Base-by-base conservation (phyloP, 2,329 filamentous ascomycete genomes). In the Passalora sequoiae region DNA sequence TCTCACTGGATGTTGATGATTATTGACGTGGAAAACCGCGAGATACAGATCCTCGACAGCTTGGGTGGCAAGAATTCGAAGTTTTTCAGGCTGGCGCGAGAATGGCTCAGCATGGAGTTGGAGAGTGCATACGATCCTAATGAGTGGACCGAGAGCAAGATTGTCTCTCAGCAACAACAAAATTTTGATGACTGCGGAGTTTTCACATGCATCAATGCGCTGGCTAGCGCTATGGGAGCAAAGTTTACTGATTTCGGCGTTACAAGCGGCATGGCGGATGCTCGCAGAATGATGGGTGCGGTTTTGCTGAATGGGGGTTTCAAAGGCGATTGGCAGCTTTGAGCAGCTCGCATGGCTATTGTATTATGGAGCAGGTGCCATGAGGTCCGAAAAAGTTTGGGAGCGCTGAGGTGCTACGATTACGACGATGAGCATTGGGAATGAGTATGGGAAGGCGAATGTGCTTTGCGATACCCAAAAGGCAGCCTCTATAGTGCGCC, bases 131-230 rank as follows among this genome's bases (percentile, higher is more conserved):
- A 76, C 56, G 59, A 71, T 2, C 67, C 68, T 10, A 65, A 66
- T 1, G 80, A 85, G 29, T 89, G 85, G 85, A 69, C 62, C 17
- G 66, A 54, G 12, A 31, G 71, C 1, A 66, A 75, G 6, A 60
- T 65, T n/a, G 62, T 65, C 12, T 77, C 76, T 25, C 73, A 77
- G 0, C 56, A 51, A 2, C 85, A 89, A 61, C 70, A 66, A 19
- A 89, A 89, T 57, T 74, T 75, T 1, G 79, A 76, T 58, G 86
- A 89, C 60, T 89, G 86, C 54, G 86, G 86, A n/a, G 77, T 88
- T 3, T 86, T 87, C 60, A 78, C 82, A 10, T 79, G 86, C 52
- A 77, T 84, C 13, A 91, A 89, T 57, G 81, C 77, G 12, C 74
- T 87, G 36, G 84, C 80, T 43, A 56, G 70, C 22, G 64, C 71